phyloP scores from a whole-genome alignment of 768 basidiomycete species.

The Lactarius indigo region DNA sequence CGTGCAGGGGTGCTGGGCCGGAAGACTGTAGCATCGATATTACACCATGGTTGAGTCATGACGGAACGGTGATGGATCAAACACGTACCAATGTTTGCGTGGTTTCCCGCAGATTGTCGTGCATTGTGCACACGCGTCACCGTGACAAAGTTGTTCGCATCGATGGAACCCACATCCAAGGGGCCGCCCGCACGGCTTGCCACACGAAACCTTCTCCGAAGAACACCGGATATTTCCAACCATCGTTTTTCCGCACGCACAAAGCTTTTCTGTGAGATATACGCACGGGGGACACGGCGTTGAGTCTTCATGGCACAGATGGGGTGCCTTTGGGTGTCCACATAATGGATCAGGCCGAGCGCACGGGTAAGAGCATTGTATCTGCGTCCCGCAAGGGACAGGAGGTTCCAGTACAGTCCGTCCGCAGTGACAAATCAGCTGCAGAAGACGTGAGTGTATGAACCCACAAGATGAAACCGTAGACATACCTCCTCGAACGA shows the following conservation, averaged over 20 bases:
- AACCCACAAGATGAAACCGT: conserved; percentile 2
- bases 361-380: conserved; percentile 82
- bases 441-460: neutral
- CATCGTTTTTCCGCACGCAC: conserved; percentile 85
- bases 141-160: conserved; percentile 81
- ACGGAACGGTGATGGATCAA: conserved; percentile 2
- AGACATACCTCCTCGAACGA: conserved; percentile 82
- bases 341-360: conserved; percentile 65
- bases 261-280: conserved; percentile 70
- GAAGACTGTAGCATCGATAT: conserved; percentile 44
- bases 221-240: conserved; percentile 83
- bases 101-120: conserved; percentile 78
- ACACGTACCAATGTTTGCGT: conserved; percentile 72
- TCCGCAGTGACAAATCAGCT: conserved; percentile 81
- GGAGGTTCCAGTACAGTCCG: conserved; percentile 87
- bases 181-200: conserved; percentile 72
- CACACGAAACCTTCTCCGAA: conserved; percentile 83
- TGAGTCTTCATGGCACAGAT: conserved; percentile 78
- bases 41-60: neutral
- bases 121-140: conserved; percentile 77
- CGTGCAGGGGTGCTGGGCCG: conserved; percentile 71
- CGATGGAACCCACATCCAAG: conserved; percentile 86
- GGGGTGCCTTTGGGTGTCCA: conserved; percentile 75
- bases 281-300: conserved; percentile 82
- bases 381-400: conserved; percentile 77